These are phyloP conservation scores for Pythium sukuiense DNA, from an alignment of 352 stramenopile species.

Conservation along the genomic window DNA sequence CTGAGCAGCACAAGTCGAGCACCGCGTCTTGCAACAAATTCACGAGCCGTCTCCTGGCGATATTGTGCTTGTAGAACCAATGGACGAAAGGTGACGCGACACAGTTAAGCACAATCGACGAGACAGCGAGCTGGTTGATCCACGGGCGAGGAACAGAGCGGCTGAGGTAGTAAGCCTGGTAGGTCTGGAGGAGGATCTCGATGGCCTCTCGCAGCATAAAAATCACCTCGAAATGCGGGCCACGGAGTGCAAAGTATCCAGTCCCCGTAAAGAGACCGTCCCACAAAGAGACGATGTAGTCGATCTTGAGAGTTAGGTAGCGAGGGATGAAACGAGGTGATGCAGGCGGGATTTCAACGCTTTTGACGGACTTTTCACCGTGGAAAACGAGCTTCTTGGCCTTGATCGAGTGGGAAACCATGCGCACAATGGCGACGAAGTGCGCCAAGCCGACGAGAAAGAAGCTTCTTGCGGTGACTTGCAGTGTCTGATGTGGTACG, in stretches of 20 bases:
- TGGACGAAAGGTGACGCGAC: conserved; percentile 15
- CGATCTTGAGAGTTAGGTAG: background rate
- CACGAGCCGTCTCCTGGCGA: conserved; percentile 10
- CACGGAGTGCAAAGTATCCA: conserved; percentile 20
- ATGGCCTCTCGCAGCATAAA: conserved; percentile 7
- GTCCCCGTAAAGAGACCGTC: background rate
- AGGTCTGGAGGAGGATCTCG: conserved; percentile 4
- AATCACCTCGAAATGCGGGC: conserved; percentile 12
- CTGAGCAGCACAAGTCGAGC: conserved; percentile 26
- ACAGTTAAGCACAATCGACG: conserved; percentile 5
- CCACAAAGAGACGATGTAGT: background rate
- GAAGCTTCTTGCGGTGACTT: conserved; percentile 7
- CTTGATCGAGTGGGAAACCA: background rate
- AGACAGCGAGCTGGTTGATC: conserved; percentile 12
- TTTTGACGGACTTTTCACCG: background rate
- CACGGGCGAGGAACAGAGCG: background rate
- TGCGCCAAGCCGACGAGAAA: conserved; percentile 15
- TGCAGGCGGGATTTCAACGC: background rate
- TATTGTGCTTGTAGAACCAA: background rate
- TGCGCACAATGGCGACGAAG: conserved; percentile 3
- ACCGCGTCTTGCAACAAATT: conserved; percentile 17
- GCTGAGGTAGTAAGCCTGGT: conserved; percentile 1
- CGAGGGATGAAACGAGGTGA: background rate
- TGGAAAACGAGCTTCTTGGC: background rate
- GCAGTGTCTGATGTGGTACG: background rate